Evolutionary conservation across 1,139 yeast genomes (phyloP).

Genomic region (Saccharomyces hybrid): DNA sequence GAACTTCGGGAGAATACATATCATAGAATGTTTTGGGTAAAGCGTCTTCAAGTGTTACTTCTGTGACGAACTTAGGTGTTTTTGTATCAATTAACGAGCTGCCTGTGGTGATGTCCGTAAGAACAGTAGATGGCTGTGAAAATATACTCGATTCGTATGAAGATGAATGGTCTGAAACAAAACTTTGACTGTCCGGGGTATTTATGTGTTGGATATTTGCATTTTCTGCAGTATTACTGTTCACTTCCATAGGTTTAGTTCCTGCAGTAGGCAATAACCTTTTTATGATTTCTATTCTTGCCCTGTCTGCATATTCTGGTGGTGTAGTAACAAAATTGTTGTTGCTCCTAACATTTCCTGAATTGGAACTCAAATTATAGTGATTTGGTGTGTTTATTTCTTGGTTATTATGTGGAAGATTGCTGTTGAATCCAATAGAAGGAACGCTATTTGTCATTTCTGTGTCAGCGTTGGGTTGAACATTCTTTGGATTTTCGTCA

Average conservation of each 20-base stretch:
- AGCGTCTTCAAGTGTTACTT: conserved; percentile 34
- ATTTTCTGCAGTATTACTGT: not conserved
- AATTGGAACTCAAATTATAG: not conserved
- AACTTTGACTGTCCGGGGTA: conserved; percentile 13
- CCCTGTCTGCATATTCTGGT: conserved; percentile 35
- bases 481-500: conserved; percentile 2
- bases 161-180: conserved; percentile 19
- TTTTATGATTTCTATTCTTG: conserved; percentile 35
- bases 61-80: conserved; percentile 13
- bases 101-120: conserved; percentile 13
- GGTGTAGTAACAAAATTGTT: conserved; percentile 33
- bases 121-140: conserved; percentile 21
- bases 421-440: not conserved
- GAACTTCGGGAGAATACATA: conserved; percentile 49
- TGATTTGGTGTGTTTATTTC: not conserved
- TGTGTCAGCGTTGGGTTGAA: not conserved
- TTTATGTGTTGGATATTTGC: conserved; percentile 3
- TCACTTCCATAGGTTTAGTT: not conserved
- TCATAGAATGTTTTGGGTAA: conserved; percentile 43
- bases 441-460: not conserved
- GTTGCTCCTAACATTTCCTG: conserved; percentile 6
- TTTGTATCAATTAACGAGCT: conserved; percentile 6
- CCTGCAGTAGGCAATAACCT: conserved; percentile 21
- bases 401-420: not conserved
- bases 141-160: conserved; percentile 26